Conservation (phyloP, 805 yeast species). For the Maudiozyma pseudohumilis region DNA sequence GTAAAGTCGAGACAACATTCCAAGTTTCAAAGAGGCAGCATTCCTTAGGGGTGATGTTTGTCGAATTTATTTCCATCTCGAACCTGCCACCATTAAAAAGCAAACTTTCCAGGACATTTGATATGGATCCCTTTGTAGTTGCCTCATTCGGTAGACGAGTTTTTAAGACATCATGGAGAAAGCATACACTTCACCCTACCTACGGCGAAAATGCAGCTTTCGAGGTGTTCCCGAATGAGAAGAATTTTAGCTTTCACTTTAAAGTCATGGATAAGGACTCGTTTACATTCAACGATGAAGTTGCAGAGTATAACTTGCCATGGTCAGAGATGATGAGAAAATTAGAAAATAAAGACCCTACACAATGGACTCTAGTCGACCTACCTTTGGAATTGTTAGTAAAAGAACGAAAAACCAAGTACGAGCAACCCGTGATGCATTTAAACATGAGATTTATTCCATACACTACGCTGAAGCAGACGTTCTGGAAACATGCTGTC, state of each 20-base stretch:
- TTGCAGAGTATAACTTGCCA: constrained; percentile 56
- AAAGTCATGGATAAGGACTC: constrained; percentile 77
- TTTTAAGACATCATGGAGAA: constrained; percentile 73
- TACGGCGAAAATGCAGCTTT: constrained; percentile 75
- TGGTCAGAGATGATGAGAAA: constrained; percentile 36
- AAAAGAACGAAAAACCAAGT: constrained; percentile 2
- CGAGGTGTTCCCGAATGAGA: constrained; percentile 61
- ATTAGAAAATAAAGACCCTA: constrained; percentile 18
- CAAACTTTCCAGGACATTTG: constrained; percentile 54
- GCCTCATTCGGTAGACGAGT: constrained; percentile 83
- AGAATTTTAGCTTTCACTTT: constrained; percentile 54
- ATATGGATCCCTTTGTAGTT: constrained; percentile 95
- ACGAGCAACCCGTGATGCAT: constrained; percentile 39
- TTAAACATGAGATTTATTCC: constrained; percentile 58
- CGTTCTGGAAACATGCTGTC: constrained; percentile 60
- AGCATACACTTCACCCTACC: constrained; percentile 74
- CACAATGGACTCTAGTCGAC: constrained; percentile 22
- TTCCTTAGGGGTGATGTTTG: constrained; percentile 57
- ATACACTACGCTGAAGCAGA: constrained; percentile 51
- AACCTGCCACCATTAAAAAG: constrained; percentile 73
- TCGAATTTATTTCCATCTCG: constrained; percentile 64
- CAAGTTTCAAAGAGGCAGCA: constrained; percentile 23
- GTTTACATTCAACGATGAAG: constrained; percentile 72
- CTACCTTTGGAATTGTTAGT: constrained; percentile 30
- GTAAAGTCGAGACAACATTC: constrained; percentile 13